A percentile compares a stretch with the other conserved stretches of the same genome.
Conservation (phyloP, 495 filamentous ascomycete genomes). For the Talaromyces wortmannii region DNA sequence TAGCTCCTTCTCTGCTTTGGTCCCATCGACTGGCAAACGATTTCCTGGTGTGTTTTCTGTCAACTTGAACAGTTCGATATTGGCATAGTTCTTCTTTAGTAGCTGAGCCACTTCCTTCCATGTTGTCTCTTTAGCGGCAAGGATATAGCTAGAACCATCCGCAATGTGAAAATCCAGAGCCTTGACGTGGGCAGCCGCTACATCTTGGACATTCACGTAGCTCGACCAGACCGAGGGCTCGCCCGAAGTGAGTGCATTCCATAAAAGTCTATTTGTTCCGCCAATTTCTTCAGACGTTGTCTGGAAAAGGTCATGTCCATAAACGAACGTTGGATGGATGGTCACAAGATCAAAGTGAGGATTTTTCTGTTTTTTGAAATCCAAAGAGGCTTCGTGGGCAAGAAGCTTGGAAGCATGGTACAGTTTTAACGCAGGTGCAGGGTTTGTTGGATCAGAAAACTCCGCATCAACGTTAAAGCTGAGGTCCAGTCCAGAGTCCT, state of each 20-base stretch:
- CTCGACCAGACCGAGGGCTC: neutral
- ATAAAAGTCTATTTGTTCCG: slow-evolving; percentile 13
- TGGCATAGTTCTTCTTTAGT: slow-evolving; percentile 21
- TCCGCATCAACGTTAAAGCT: slow-evolving; percentile 14
- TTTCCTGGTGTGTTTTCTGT: neutral
- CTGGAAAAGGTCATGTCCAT: slow-evolving; percentile 20
- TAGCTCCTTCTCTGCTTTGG: neutral
- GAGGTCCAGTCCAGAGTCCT: slow-evolving; percentile 25
- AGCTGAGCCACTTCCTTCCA: slow-evolving; percentile 22
- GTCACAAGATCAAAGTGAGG: slow-evolving; percentile 22
- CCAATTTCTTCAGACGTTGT: slow-evolving; percentile 14
- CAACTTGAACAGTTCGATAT: neutral
- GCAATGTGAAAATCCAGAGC: slow-evolving; percentile 15
- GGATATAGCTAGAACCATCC: slow-evolving; percentile 19
- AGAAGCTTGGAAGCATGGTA: slow-evolving; percentile 25
- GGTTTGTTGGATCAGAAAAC: slow-evolving; percentile 9
- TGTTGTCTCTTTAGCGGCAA: slow-evolving; percentile 11
- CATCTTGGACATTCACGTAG: slow-evolving; percentile 26
- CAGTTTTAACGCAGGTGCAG: slow-evolving; percentile 11
- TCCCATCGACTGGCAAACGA: neutral
- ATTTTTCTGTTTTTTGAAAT: slow-evolving; percentile 12
- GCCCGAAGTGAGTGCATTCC: slow-evolving; percentile 11
- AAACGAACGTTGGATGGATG: slow-evolving; percentile 21
- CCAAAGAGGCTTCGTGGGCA: slow-evolving; percentile 19
- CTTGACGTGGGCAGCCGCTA: slow-evolving; percentile 27